phyloP scores from a whole-genome alignment of 192 early-diverging fungal species.

The Backusella luteola region DNA sequence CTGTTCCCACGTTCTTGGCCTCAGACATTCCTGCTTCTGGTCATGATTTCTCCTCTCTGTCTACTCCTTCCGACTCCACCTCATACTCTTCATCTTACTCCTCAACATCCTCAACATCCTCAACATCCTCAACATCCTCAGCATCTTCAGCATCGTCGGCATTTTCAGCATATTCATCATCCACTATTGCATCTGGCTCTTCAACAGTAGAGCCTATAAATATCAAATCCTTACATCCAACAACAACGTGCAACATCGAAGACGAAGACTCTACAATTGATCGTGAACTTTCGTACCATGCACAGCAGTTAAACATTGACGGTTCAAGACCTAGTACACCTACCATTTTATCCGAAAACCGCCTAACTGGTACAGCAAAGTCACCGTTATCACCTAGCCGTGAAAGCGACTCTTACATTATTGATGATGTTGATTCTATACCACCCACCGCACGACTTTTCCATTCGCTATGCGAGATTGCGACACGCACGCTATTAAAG shows the following conservation, averaged over 20 bases:
- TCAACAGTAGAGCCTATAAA: background rate
- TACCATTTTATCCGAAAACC: background rate
- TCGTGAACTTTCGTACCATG: slow-evolving; percentile 31
- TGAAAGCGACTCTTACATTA: background rate
- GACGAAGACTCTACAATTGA: slow-evolving; percentile 34
- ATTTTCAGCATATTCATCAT: background rate
- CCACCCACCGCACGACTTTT: slow-evolving; percentile 14
- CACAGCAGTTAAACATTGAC: slow-evolving; percentile 26
- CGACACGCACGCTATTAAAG: slow-evolving; percentile 37
- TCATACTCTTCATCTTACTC: background rate
- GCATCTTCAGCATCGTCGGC: background rate
- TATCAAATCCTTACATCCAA: background rate
- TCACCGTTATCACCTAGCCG: background rate
- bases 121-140: too few species aligned
- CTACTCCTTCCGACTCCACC: background rate
- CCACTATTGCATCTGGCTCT: background rate
- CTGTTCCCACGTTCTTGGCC: background rate
- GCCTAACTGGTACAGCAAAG: background rate
- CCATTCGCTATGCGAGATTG: slow-evolving; percentile 44
- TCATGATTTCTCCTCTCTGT: background rate
- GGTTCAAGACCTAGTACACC: slow-evolving; percentile 15
- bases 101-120: background rate
- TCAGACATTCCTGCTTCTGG: background rate
- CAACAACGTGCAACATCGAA: background rate
- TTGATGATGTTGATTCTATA: background rate